Evolutionary conservation across 164 flowering plant genomes (phyloP).

Genomic region (Stephania japonica): DNA sequence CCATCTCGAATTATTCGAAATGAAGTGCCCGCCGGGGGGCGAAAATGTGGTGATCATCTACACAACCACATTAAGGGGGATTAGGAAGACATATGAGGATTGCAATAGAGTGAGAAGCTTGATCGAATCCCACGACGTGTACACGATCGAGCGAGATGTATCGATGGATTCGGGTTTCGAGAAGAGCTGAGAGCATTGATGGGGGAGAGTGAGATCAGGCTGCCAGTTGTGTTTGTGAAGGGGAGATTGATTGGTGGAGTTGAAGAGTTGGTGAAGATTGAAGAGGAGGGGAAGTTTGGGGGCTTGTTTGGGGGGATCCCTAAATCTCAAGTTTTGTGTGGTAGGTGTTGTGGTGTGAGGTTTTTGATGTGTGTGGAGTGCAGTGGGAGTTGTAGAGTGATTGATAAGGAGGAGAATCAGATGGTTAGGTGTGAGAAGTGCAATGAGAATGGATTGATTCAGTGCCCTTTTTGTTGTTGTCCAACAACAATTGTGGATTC

Average conservation of each 20-base stretch:
- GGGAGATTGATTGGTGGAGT: conserved; percentile 85
- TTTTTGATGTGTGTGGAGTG: conserved; percentile 81
- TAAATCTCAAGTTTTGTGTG: conserved; percentile 33
- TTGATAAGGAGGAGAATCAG: conserved; percentile 46
- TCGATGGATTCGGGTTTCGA: conserved; percentile 86
- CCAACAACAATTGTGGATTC: background rate
- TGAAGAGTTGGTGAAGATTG: conserved; percentile 65
- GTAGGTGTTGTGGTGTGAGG: conserved; percentile 67
- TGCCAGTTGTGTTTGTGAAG: conserved; percentile 80
- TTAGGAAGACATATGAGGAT: conserved; percentile 89
- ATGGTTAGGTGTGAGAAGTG: conserved; percentile 51
- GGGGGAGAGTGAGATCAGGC: conserved; percentile 51
- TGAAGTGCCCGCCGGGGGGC: conserved; percentile 74
- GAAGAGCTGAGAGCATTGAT: conserved; percentile 66
- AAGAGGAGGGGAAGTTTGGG: conserved; percentile 71
- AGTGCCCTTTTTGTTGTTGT: conserved; percentile 73
- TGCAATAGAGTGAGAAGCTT: conserved; percentile 65
- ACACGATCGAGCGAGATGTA: conserved; percentile 61
- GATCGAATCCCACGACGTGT: conserved; percentile 48
- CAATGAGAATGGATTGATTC: conserved; percentile 73
- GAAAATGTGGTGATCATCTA: conserved; percentile 66
- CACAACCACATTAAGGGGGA: conserved; percentile 88
- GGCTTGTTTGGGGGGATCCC: conserved; percentile 54
- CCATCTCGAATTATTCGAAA: conserved; percentile 33
- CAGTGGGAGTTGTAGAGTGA: conserved; percentile 77